A percentile compares a stretch with the other conserved stretches of the same genome.
Evolutionary conservation across 805 yeast species (phyloP).

Genomic region (Candida germanica): DNA sequence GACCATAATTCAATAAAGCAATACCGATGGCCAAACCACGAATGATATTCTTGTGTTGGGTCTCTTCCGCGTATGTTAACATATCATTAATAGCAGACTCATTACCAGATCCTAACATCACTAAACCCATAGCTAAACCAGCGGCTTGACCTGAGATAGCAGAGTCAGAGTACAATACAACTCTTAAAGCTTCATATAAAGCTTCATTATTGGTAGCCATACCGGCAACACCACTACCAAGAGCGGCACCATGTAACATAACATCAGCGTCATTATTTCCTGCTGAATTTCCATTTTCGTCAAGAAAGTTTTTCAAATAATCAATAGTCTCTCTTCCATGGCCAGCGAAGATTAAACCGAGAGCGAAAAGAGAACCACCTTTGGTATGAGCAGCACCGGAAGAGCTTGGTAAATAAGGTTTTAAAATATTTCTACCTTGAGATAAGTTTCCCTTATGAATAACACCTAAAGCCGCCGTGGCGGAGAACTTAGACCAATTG

Average conservation of each 20-base stretch:
- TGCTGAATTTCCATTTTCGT: constrained; percentile 61
- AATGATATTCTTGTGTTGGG: constrained; percentile 92
- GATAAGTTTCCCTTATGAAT: constrained; percentile 92
- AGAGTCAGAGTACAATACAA: constrained; percentile 81
- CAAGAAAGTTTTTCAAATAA: constrained; percentile 69
- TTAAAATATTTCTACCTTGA: constrained; percentile 81
- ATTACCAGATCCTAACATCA: constrained; percentile 88
- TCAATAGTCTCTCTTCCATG: constrained; percentile 87
- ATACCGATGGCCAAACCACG: constrained; percentile 91
- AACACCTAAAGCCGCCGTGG: constrained; percentile 97
- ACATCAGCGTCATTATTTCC: constrained; percentile 74
- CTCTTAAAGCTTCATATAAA: constrained; percentile 78
- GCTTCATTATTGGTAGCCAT: constrained; percentile 81
- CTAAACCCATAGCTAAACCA: constrained; percentile 92
- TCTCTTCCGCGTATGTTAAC: constrained; percentile 88
- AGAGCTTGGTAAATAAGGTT: constrained; percentile 85
- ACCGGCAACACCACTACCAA: constrained; percentile 95
- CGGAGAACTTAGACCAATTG: constrained; percentile 96
- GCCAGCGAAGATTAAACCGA: constrained; percentile 94
- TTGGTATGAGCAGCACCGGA: constrained; percentile 83
- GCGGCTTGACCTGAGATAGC: constrained; percentile 97
- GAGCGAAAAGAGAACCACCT: constrained; percentile 92
- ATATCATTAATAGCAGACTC: constrained; percentile 68
- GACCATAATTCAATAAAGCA: constrained; percentile 82
- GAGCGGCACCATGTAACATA: constrained; percentile 89